These are phyloP conservation scores for Bidens hawaiensis DNA, from an alignment of 140 eudicot genomes.

Conservation along the genomic window DNA sequence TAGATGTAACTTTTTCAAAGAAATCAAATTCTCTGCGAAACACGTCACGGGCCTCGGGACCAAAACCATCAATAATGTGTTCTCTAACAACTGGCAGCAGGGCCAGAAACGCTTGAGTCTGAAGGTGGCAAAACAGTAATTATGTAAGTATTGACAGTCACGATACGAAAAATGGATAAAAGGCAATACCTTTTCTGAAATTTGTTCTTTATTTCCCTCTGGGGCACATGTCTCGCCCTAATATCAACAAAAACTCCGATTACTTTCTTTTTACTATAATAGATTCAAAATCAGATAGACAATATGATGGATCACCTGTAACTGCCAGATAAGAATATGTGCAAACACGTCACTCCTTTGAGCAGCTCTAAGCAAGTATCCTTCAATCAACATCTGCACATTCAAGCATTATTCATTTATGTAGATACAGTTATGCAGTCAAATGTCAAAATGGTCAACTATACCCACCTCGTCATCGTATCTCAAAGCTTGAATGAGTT, in stretches of 20 bases:
- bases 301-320: constrained; percentile 59
- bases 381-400: constrained; percentile 85
- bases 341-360: constrained; percentile 97
- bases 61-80: constrained; percentile 75
- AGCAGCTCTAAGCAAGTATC: constrained; percentile 96
- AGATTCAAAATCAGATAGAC: neutral
- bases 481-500: constrained; percentile 88
- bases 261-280: constrained; percentile 4
- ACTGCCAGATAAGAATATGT: constrained; percentile 96
- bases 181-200: constrained; percentile 53
- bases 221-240: constrained; percentile 93
- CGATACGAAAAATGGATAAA: constrained; percentile 6
- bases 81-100: constrained; percentile 79
- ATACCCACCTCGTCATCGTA: constrained; percentile 80
- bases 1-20: constrained; percentile 96
- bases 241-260: constrained; percentile 18
- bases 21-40: constrained; percentile 92
- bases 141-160: neutral
- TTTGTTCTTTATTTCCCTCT: constrained; percentile 68
- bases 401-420: constrained; percentile 13
- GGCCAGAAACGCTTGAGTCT: constrained; percentile 60
- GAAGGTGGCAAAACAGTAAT: constrained; percentile 23
- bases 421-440: constrained; percentile 6
- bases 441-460: neutral
- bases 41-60: constrained; percentile 68